Percentiles rank a stretch among this genome's conserved stretches.
These are phyloP conservation scores for Polygonum maritimum DNA, from an alignment of 148 eudicot genomes.

Conservation along the genomic window DNA sequence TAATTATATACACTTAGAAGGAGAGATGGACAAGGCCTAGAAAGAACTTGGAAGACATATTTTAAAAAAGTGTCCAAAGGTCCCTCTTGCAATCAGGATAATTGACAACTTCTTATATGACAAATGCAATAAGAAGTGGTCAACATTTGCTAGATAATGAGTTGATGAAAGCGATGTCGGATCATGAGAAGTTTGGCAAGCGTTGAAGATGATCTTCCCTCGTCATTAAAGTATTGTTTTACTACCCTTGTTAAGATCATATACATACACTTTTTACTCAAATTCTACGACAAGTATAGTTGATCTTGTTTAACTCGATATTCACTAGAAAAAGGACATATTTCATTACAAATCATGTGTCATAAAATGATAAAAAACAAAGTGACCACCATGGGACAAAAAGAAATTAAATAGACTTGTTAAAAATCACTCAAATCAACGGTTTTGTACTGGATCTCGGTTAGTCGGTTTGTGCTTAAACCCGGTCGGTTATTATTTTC, in stretches of 20 bases:
- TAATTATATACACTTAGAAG: not conserved
- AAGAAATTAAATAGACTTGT: too few relatives aligned
- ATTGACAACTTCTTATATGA: conserved; percentile 23
- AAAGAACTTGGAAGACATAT: not conserved
- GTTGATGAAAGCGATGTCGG: conserved; percentile 13
- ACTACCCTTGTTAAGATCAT: too few relatives aligned
- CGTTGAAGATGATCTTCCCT: conserved; percentile 19
- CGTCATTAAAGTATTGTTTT: not conserved
- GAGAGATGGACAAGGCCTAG: not conserved
- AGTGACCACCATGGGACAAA: too few relatives aligned
- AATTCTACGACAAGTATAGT: too few relatives aligned
- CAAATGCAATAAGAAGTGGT: conserved; percentile 22
- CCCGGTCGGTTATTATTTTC: not conserved
- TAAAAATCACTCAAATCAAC: too few relatives aligned
- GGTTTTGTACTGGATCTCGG: too few relatives aligned
- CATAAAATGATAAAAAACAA: too few relatives aligned
- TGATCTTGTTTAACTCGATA: too few relatives aligned
- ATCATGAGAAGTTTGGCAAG: conserved; percentile 9
- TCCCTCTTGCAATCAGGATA: conserved; percentile 23
- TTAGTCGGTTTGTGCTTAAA: not conserved
- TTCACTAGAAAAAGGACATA: too few relatives aligned
- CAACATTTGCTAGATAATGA: conserved; percentile 12
- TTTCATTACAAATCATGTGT: too few relatives aligned
- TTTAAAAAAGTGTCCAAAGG: conserved; percentile 14
- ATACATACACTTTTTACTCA: too few relatives aligned